Base-by-base conservation (phyloP, 1,284 basidiomycete species). In the Xerocomus minutiporus region DNA sequence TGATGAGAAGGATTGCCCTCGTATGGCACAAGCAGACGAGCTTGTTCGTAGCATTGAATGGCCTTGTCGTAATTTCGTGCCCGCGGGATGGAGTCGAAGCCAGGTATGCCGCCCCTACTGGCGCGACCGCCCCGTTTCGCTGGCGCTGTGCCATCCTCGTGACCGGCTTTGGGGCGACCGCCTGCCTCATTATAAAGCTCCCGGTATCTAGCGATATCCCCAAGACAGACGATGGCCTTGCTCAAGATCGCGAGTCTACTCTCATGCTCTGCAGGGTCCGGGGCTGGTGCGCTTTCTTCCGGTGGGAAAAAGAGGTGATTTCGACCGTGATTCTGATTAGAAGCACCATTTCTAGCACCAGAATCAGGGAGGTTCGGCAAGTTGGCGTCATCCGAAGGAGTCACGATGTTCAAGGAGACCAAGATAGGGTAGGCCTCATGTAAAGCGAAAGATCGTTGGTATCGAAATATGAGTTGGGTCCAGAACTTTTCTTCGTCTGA, bases 1-100 rank as follows among this genome's bases (percentile, higher is more conserved):
- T 98, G 95, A 67, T 98, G 96, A 39, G 88, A 96, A 1, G 96
- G 84, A 63, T 96, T 94, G 9, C 92, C 91, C 51, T 83, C 80
- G 52, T 87, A 78, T 0, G 94, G 93, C n/a, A 88, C 74, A 7
- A 97, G 76, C 31, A 85, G 65, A 43, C 88, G 79, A 4, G 94
- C 94, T 59, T 91, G 87, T 57, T 91, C 83, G 69, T 97, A 97
- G 65, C 86, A 91, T 46, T 79, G 80, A 48, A 83, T 81, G 0
- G 94, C 90, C 59, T 81, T 85, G 31, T 81, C 78, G 65, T 87
- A 95, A 61, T 86, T 88, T 55, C 84, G 73, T 36, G 78, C 77
- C 44, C 80, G 78, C 50, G 76, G 68, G 36, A 75, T 62, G 25
- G 71, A 57, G 36, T 78, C 75, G 32, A 72, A 59, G 48, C 69